Percentiles rank a stretch among this genome's conserved stretches.
phyloP scores from a whole-genome alignment of 805 yeast genomes.

The Candida peoriensis region DNA sequence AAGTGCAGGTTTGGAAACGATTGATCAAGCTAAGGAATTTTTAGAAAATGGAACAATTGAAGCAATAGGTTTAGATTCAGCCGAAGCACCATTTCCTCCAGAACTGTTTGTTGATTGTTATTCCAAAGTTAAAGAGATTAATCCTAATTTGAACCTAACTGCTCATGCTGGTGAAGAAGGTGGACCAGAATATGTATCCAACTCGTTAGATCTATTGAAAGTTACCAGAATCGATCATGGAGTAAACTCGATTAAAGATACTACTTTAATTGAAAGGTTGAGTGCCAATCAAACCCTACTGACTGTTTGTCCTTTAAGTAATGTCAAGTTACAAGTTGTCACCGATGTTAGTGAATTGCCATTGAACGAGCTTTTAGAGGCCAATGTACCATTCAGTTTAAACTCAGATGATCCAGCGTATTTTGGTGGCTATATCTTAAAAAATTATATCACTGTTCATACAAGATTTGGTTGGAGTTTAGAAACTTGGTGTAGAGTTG shows the following conservation, averaged over 20 bases:
- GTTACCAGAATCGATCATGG: constrained; percentile 81
- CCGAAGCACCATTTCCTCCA: constrained; percentile 78
- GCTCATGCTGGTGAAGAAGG: constrained; percentile 94
- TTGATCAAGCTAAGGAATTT: constrained; percentile 47
- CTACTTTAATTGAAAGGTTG: constrained; percentile 48
- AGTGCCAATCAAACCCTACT: constrained; percentile 53
- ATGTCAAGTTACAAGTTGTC: constrained; percentile 71
- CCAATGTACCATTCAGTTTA: constrained; percentile 64
- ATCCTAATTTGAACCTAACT: constrained; percentile 56
- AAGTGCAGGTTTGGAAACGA: constrained; percentile 49
- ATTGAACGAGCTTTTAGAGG: constrained; percentile 51
- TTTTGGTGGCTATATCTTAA: constrained; percentile 80
- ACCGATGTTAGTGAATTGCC: constrained; percentile 65
- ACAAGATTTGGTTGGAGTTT: constrained; percentile 57
- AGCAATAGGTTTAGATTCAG: constrained; percentile 79
- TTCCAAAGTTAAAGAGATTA: constrained; percentile 37
- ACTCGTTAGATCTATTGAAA: constrained; percentile 52
- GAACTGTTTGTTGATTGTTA: constrained; percentile 62
- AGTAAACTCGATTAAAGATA: constrained; percentile 55
- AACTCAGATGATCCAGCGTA: constrained; percentile 81
- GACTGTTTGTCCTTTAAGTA: constrained; percentile 74
- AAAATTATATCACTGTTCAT: constrained; percentile 66
- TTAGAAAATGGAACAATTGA: constrained; percentile 55
- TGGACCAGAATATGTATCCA: constrained; percentile 59
- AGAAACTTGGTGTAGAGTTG: constrained; percentile 59